Percentiles rank a stretch among this genome's conserved stretches.
Evolutionary conservation across 2,329 filamentous ascomycete genomes (phyloP).

Genomic region (Cladosporium oxysporum): DNA sequence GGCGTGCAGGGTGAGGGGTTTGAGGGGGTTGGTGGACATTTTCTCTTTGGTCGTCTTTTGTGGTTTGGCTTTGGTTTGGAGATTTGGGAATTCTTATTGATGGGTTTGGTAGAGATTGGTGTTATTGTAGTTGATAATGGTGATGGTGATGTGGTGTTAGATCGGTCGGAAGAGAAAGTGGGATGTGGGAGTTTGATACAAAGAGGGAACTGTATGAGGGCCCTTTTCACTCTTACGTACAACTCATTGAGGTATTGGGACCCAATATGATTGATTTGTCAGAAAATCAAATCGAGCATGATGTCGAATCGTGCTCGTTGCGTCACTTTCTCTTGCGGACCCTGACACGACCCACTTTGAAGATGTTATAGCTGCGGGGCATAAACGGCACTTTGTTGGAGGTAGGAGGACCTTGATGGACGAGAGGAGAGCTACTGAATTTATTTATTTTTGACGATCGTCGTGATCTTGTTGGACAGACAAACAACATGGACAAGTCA

Average conservation of each 20-base stretch:
- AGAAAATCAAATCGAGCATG: background rate
- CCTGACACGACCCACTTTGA: background rate
- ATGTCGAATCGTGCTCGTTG: background rate
- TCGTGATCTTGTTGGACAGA: background rate
- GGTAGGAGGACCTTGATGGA: constrained; percentile 5
- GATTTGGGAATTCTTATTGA: background rate
- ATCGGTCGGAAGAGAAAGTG: background rate
- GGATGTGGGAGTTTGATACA: too few species aligned
- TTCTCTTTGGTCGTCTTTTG: background rate
- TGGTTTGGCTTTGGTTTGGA: background rate
- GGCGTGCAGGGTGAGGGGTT: constrained; percentile 45
- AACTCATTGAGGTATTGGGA: too few species aligned
- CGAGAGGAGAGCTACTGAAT: background rate
- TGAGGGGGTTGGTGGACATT: constrained; percentile 29
- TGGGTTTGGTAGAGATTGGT: too few species aligned
- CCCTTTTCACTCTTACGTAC: background rate
- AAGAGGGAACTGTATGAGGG: background rate
- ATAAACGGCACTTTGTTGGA: background rate
- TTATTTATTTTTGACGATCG: too few species aligned
- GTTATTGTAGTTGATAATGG: background rate
- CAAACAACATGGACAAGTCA: background rate
- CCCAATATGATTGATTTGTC: background rate
- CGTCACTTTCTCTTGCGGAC: background rate
- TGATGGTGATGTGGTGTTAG: background rate
- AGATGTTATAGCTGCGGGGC: background rate